Percentiles rank a stretch among this genome's conserved stretches.
phyloP scores from a whole-genome alignment of 208 protist species.

The Wallacemonas sp. region DNA sequence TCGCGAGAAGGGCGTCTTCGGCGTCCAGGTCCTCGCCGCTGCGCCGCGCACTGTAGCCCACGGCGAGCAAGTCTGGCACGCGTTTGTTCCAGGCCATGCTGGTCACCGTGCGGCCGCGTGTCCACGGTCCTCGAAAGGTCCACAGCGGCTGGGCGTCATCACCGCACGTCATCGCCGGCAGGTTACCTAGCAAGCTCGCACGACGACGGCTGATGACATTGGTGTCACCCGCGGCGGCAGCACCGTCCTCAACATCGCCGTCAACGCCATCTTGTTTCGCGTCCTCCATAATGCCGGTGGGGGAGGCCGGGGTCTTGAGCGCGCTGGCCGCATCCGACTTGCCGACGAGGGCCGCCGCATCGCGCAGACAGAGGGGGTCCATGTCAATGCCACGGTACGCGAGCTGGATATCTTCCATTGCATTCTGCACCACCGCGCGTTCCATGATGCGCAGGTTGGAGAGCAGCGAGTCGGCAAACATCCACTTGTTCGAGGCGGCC shows the following conservation, averaged over 20 bases:
- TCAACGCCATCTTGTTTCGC: not conserved
- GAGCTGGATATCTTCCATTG: slow-evolving; percentile 83
- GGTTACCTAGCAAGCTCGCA: not conserved
- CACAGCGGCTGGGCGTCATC: slow-evolving; percentile 80
- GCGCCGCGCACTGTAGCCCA: slow-evolving; percentile 65
- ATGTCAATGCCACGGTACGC: slow-evolving; percentile 82
- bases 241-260: not conserved
- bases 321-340: not conserved
- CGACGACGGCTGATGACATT: not conserved
- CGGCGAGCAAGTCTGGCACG: slow-evolving; percentile 91
- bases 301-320: not conserved
- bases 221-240: slow-evolving; percentile 7
- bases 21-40: slow-evolving; percentile 8
- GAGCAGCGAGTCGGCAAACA: slow-evolving; percentile 78
- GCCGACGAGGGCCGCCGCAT: no score
- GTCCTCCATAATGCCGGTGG: no score
- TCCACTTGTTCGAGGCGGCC: slow-evolving; percentile 48
- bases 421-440: slow-evolving; percentile 91
- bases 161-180: slow-evolving; percentile 34
- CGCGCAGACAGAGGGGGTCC: slow-evolving; percentile 29
- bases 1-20: not conserved
- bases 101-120: slow-evolving; percentile 74
- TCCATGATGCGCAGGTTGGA: slow-evolving; percentile 89
- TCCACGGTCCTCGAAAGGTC: slow-evolving; percentile 80
- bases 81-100: slow-evolving; percentile 93